Evolutionary conservation across 805 yeast genomes (phyloP), one percentile per base, ranked within the genome.

Genomic region (Ogataea polymorpha): DNA sequence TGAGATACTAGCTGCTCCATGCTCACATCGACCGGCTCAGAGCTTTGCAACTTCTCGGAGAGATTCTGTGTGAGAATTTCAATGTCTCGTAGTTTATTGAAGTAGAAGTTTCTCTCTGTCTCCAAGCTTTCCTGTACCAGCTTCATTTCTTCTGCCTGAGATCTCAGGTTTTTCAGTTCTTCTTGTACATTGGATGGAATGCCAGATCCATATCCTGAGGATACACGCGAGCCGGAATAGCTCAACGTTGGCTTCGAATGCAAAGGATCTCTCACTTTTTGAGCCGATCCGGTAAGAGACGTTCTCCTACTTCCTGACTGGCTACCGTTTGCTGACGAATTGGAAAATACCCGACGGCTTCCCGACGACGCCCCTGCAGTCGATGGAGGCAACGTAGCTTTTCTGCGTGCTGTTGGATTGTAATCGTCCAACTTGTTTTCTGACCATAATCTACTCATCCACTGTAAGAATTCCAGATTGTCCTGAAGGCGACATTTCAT

Each of bases 401-500:
- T 75, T 43, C 89, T 70, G 48, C 89, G 70, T 0, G 77, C 59
- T 11, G 62, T 61, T 1, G 96, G 79, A 61, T 90, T 95, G 56
- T 90, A 90, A 25, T 75, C 71, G 41, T 81, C 82, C 42, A 82
- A 82, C 57, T 76, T 81, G 55, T 79, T 72, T 39, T 85, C 91
- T 47, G 72, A 71, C 97, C 98, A 91, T 55, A 71, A 81, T 54
- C 75, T 75, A 57, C 86, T 82, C 56, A 88, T 71, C 96, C 96
- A 93, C 66, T 93, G 99, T 49, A 90, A 67, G 55, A 93, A 85
- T 66, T 90, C 98, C 54, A 93, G 72, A 62, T 93, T 93, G 58
- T 91, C 98, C 62, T 93, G 99, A 52, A 93, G 77, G 55, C 86
- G 73, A 67, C 97, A 93, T 63, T 86, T 87, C 60, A 86, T 78